Evolutionary conservation across 2,329 filamentous ascomycete genomes (phyloP).

Genomic region (Penicillium corylophilum): DNA sequence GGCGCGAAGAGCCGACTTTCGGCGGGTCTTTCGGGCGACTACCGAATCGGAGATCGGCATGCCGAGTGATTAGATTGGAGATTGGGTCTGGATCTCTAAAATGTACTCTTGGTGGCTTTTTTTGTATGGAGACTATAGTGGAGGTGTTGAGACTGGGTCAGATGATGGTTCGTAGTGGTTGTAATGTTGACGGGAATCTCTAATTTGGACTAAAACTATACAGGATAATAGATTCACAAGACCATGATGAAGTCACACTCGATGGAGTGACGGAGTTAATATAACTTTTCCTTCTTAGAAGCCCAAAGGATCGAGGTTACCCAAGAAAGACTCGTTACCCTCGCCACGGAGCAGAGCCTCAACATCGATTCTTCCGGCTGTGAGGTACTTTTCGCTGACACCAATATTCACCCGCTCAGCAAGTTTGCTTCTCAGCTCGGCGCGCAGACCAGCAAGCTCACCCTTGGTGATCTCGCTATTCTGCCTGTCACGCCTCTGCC

Average conservation of each 20-base stretch:
- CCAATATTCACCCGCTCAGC: conserved; percentile 77
- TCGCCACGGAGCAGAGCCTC: conserved; percentile 66
- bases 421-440: conserved; percentile 70
- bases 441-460: conserved; percentile 68
- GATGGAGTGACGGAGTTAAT: not conserved
- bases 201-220: not conserved
- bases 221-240: not conserved
- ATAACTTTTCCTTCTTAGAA: conserved; percentile 21
- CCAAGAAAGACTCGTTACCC: conserved; percentile 66
- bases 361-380: conserved; percentile 79
- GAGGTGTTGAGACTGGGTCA: no score
- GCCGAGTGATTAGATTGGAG: conserved; percentile 16
- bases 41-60: conserved; percentile 15
- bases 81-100: not conserved
- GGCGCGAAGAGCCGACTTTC: conserved; percentile 21
- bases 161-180: not conserved
- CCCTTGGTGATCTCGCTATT: conserved; percentile 67
- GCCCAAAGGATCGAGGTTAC: conserved; percentile 51
- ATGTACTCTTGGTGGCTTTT: not conserved
- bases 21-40: conserved; percentile 12
- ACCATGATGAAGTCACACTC: not conserved
- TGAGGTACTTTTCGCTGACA: conserved; percentile 83
- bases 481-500: conserved; percentile 73
- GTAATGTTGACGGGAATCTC: not conserved
- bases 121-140: no score